A percentile compares a stretch with the other conserved stretches of the same genome.
Evolutionary conservation across 202 grass and related monocot species (phyloP).

Genomic region (Zizania palustris): DNA sequence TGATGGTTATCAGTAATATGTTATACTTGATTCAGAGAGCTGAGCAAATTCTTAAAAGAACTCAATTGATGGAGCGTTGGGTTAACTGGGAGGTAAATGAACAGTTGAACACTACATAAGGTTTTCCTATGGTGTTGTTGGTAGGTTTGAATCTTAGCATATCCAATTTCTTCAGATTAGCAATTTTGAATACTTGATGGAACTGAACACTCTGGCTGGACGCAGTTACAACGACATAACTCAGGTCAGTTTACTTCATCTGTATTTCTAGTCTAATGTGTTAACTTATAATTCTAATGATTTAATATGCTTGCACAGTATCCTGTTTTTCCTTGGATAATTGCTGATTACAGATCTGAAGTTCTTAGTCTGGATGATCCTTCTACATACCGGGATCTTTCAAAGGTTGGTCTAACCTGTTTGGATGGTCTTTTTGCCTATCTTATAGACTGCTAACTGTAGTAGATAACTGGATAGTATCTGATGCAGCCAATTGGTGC

Average conservation of each 20-base stretch:
- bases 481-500: conserved; percentile 93
- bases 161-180: conserved; percentile 68
- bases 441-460: conserved; percentile 2
- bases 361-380: conserved; percentile 79
- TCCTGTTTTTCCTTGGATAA: conserved; percentile 98
- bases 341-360: conserved; percentile 82
- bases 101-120: conserved; percentile 29
- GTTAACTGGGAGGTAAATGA: conserved; percentile 88
- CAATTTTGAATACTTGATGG: conserved; percentile 99
- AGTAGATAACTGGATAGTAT: conserved; percentile 39
- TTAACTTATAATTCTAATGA: conserved; percentile 26
- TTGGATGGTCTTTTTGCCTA: conserved; percentile 22
- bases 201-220: conserved; percentile 93
- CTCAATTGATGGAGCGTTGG: conserved; percentile 96
- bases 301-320: conserved; percentile 63
- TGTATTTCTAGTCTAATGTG: conserved; percentile 13
- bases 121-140: conserved; percentile 40
- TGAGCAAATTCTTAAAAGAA: conserved; percentile 98
- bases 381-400: conserved; percentile 89
- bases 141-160: conserved; percentile 33
- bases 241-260: conserved; percentile 45
- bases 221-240: conserved; percentile 99
- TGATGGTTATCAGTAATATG: conserved; percentile 20
- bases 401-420: conserved; percentile 64
- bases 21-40: conserved; percentile 72